Percentiles rank a stretch among this genome's conserved stretches.
phyloP scores from a whole-genome alignment of 305 asterid genomes.

The Fraxinus paxiana region DNA sequence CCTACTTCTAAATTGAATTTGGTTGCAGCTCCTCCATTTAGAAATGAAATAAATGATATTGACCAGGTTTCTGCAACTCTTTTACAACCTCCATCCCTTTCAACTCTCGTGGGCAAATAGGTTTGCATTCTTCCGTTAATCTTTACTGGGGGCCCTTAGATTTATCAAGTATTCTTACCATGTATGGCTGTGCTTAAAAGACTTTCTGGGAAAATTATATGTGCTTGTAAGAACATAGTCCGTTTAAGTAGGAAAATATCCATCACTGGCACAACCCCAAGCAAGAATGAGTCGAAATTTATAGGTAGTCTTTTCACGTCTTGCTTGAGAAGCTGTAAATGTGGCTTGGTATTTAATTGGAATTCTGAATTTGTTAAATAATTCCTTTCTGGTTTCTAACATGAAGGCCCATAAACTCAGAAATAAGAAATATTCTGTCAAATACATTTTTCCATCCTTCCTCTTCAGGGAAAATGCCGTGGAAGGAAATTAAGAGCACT shows the following conservation, averaged over 20 bases:
- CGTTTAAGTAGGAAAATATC: neutral
- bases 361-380: too few relatives aligned
- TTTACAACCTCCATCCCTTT: conserved; percentile 27
- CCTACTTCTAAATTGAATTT: conserved; percentile 38
- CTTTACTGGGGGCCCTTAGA: conserved; percentile 3
- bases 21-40: conserved; percentile 41
- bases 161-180: neutral
- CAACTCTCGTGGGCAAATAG: conserved; percentile 43
- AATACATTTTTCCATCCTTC: too few relatives aligned
- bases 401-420: too few relatives aligned
- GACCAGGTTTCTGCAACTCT: conserved; percentile 32
- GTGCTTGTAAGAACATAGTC: neutral
- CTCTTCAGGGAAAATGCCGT: too few relatives aligned
- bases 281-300: neutral
- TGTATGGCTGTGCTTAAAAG: neutral
- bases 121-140: conserved; percentile 7
- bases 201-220: neutral
- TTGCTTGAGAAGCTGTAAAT: neutral
- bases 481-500: too few relatives aligned
- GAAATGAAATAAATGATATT: conserved; percentile 41
- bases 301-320: neutral
- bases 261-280: neutral
- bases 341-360: neutral
- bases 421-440: too few relatives aligned
- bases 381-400: too few relatives aligned